Evolutionary conservation across 345 rosid species (phyloP).

Genomic region (Syzygium aromaticum): DNA sequence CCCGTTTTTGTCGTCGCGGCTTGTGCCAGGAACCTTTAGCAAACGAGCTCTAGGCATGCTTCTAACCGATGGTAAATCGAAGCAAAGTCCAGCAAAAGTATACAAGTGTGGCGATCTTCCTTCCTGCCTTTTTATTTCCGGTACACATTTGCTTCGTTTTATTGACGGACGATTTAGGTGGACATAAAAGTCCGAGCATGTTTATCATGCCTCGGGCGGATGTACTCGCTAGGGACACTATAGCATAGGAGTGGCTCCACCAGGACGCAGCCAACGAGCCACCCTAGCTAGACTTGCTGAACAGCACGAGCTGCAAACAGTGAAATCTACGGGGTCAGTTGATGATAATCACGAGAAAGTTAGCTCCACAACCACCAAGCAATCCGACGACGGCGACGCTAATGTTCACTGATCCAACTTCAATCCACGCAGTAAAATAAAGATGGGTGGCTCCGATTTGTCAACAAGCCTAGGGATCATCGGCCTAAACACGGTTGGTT

Average conservation of each 20-base stretch:
- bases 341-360: neutral
- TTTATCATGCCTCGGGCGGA: neutral
- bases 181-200: neutral
- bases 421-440: neutral
- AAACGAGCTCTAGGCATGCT: neutral
- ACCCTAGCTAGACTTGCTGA: neutral
- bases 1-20: neutral
- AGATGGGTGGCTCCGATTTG: neutral
- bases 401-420: neutral
- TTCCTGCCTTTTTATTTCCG: neutral
- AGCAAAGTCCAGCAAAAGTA: rapidly evolving
- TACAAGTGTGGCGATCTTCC: neutral
- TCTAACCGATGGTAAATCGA: neutral
- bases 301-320: neutral
- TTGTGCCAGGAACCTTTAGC: neutral
- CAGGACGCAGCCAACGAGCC: neutral
- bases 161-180: neutral
- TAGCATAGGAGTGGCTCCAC: neutral
- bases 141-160: neutral
- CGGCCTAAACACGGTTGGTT: neutral
- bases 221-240: neutral
- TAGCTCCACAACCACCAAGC: neutral
- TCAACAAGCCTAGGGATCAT: neutral
- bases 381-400: neutral
- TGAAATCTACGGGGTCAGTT: neutral